Evolutionary conservation across 2,329 filamentous ascomycete genomes (phyloP).

Genomic region (Colletotrichum gigasporum): DNA sequence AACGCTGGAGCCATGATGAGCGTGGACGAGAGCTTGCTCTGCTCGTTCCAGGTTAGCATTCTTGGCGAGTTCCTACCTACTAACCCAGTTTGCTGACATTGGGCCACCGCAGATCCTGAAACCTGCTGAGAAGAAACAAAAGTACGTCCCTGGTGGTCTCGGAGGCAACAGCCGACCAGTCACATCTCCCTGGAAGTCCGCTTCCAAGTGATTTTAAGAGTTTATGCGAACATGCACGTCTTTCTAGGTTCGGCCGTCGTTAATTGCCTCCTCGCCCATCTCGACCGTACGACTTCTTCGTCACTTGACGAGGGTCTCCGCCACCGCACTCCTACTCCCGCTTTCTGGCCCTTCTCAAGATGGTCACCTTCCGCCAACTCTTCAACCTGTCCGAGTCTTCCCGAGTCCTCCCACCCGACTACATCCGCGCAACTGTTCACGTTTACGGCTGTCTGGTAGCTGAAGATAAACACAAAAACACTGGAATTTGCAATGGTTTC

Average conservation of each 20-base stretch:
- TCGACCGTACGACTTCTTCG: conserved; percentile 17
- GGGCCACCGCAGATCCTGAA: conserved; percentile 84
- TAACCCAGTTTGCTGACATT: conserved; percentile 17
- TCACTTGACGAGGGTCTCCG: conserved; percentile 11
- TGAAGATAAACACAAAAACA: conserved; percentile 37
- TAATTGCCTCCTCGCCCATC: conserved; percentile 59
- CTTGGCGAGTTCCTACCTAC: neutral
- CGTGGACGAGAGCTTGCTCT: conserved; percentile 96
- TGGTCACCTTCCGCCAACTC: conserved; percentile 17
- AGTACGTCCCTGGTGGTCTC: conserved; percentile 88
- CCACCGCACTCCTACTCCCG: conserved; percentile 19
- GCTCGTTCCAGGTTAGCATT: conserved; percentile 89
- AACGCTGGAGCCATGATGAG: conserved; percentile 99
- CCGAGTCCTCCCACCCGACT: conserved; percentile 29
- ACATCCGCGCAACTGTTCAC: conserved; percentile 34
- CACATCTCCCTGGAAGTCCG: conserved; percentile 75
- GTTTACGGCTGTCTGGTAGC: conserved; percentile 36
- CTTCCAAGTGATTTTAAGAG: conserved; percentile 72
- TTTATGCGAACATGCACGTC: conserved; percentile 76
- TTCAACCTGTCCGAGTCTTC: conserved; percentile 31
- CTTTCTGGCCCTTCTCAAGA: conserved; percentile 10
- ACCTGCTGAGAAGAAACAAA: conserved; percentile 99
- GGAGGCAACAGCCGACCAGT: conserved; percentile 72
- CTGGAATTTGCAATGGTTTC: conserved; percentile 34
- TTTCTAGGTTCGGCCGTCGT: conserved; percentile 97